Evolutionary conservation across 352 stramenopile species (phyloP).

Genomic region (Globisporangium carolinianum): DNA sequence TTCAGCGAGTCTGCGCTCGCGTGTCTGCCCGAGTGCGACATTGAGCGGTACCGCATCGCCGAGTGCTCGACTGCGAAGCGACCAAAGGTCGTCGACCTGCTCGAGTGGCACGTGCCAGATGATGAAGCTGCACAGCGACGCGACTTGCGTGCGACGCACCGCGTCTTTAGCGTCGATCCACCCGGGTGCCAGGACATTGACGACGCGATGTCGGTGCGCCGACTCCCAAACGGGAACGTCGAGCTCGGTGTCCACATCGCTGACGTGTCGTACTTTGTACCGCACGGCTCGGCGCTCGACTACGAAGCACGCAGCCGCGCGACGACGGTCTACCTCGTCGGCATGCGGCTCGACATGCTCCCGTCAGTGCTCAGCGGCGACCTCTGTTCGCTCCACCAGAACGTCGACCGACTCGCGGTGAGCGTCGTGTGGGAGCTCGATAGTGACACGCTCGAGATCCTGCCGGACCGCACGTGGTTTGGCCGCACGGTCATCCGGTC

Average conservation of each 20-base stretch:
- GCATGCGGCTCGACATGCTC: slow-evolving; percentile 91
- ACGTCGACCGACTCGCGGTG: slow-evolving; percentile 85
- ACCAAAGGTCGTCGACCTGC: slow-evolving; percentile 34
- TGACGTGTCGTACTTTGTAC: slow-evolving; percentile 98
- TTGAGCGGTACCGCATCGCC: slow-evolving; percentile 50
- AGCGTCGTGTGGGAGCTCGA: slow-evolving; percentile 91
- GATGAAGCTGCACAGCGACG: slow-evolving; percentile 43
- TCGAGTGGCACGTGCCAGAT: slow-evolving; percentile 62
- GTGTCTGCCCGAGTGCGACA: slow-evolving; percentile 72
- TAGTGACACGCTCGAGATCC: slow-evolving; percentile 40
- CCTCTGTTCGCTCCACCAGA: slow-evolving; percentile 89
- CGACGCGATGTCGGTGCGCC: slow-evolving; percentile 83
- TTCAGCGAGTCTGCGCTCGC: slow-evolving; percentile 85
- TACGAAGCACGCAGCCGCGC: slow-evolving; percentile 84
- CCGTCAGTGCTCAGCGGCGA: slow-evolving; percentile 84
- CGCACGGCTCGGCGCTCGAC: slow-evolving; percentile 94
- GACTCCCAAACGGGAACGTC: slow-evolving; percentile 71
- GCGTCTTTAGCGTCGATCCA: slow-evolving; percentile 87
- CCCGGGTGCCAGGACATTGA: slow-evolving; percentile 89
- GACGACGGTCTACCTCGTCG: slow-evolving; percentile 98
- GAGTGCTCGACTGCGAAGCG: slow-evolving; percentile 76
- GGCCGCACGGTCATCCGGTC: slow-evolving; percentile 96
- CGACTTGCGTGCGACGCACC: slow-evolving; percentile 64
- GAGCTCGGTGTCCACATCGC: slow-evolving; percentile 98
- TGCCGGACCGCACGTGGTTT: slow-evolving; percentile 62